A percentile compares a stretch with the other conserved stretches of the same genome.
phyloP scores from a whole-genome alignment of 257 asterid genomes.

The Datura wrightii region DNA sequence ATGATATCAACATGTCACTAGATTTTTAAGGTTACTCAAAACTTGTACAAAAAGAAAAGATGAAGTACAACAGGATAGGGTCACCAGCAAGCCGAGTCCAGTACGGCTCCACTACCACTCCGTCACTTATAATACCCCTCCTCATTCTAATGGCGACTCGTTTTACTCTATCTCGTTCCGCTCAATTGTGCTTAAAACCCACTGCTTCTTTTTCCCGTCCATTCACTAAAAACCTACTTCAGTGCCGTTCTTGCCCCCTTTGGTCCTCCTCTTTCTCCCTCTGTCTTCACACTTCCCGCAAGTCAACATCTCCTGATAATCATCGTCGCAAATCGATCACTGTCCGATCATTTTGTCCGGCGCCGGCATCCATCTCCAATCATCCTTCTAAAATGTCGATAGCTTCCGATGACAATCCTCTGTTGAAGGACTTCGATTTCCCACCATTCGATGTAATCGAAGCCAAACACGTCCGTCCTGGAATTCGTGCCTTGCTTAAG shows the following conservation, averaged over 20 bases:
- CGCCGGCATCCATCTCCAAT: slow-evolving; percentile 40
- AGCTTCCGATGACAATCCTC: slow-evolving; percentile 60
- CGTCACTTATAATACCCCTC: slow-evolving; percentile 25
- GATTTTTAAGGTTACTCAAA: not conserved
- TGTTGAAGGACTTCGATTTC: slow-evolving; percentile 74
- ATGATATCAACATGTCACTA: not conserved
- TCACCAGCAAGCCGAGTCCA: slow-evolving; percentile 28
- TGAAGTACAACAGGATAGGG: slow-evolving; percentile 17
- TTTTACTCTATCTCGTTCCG: slow-evolving; percentile 37
- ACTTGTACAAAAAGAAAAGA: not conserved
- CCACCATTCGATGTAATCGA: slow-evolving; percentile 85
- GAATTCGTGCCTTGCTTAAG: slow-evolving; percentile 78
- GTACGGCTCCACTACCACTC: slow-evolving; percentile 25
- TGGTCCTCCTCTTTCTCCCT: slow-evolving; percentile 71
- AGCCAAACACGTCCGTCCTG: slow-evolving; percentile 88
- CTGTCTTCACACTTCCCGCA: slow-evolving; percentile 55
- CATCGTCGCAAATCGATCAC: slow-evolving; percentile 32
- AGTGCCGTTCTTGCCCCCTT: slow-evolving; percentile 75
- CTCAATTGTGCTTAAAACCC: slow-evolving; percentile 50
- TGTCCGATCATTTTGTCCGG: slow-evolving; percentile 52
- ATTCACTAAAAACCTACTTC: slow-evolving; percentile 42
- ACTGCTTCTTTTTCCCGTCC: slow-evolving; percentile 34
- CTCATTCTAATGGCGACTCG: slow-evolving; percentile 44
- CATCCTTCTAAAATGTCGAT: slow-evolving; percentile 30
- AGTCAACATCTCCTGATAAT: slow-evolving; percentile 29